phyloP scores from a whole-genome alignment of 306 rosid genomes.

The Potentilla sterilis region DNA sequence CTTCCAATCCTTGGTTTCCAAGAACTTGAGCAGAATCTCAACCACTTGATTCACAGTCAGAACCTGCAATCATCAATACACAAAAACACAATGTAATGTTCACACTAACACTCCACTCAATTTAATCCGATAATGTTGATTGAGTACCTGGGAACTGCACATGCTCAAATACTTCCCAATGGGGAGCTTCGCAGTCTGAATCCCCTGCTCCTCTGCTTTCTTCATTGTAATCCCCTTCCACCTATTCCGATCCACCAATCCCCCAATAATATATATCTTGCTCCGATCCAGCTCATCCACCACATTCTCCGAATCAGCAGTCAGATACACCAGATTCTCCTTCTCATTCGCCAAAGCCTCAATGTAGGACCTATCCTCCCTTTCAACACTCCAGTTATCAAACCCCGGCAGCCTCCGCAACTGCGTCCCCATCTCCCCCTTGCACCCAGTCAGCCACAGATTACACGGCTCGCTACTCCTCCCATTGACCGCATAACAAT shows the following conservation, averaged over 20 bases:
- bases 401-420: constrained; percentile 70
- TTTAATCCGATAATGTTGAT: background rate
- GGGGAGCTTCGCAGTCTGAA: constrained; percentile 89
- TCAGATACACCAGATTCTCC: constrained; percentile 76
- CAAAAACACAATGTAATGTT: background rate
- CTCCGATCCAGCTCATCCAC: constrained; percentile 78
- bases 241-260: constrained; percentile 86
- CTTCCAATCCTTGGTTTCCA: constrained; percentile 85
- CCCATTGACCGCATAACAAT: constrained; percentile 81
- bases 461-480: constrained; percentile 67
- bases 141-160: constrained; percentile 83
- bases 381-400: constrained; percentile 80
- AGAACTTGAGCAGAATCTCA: constrained; percentile 58
- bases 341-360: constrained; percentile 64
- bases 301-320: constrained; percentile 79
- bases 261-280: constrained; percentile 77
- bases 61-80: constrained; percentile 50
- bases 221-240: constrained; percentile 90
- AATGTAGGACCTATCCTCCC: constrained; percentile 61
- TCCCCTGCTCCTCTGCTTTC: constrained; percentile 87
- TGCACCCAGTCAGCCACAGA: constrained; percentile 89
- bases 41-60: constrained; percentile 92
- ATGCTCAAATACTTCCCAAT: constrained; percentile 77
- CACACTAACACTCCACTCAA: background rate
- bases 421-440: constrained; percentile 66